Evolutionary conservation across 805 yeast species (phyloP), one percentile per base, ranked within the genome.

Genomic region (Teunomyces gatunensis): DNA sequence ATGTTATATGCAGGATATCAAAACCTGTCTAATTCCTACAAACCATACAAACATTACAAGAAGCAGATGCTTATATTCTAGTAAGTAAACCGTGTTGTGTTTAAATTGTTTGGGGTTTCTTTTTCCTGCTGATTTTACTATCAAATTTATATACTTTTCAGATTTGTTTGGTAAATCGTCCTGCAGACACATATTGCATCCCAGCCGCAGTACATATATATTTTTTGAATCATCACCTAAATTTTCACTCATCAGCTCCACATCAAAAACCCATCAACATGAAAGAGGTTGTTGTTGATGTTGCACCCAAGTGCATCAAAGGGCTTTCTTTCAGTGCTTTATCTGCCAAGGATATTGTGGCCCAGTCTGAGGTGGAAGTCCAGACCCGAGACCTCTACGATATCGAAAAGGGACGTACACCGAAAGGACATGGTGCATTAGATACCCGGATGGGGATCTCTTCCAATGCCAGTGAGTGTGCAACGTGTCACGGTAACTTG

Each of bases 361-460:
- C 92, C 17, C 96, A 92, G 70, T 87, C 96, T 2, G 97, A 91
- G 61, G 96, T 91, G 21, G 98, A 94, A 64, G 88, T 94, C 50
- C 80, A 87, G 35, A 89, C 96, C 13, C 79, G 97, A 57, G 97
- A 92, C 64, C 76, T 94, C 47, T 94, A 89, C 64, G 97, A 94
- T 67, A 74, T 94, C 50, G 96, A 90, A 56, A 82, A 85, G 56
- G 96, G 96, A 5, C 77, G 98, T 56, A 73, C 79, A n/a, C 90
- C 96, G 5, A 89, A 84, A 53, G 73, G 66, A 13, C 78, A 81
- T 54, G 99, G 99, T 52, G 97, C 99, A 2, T 73, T 94, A 35
- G 99, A 94, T 66, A 78, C 89, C 18, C 77, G 80, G 45, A 90
- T 95, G 99, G 99, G 99, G 63, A 89, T 89, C 3, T 88, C 96